Evolutionary conservation across 73 alveolate species (phyloP), one percentile per base, ranked within the genome.

Genomic region (Breviolum minutum): DNA sequence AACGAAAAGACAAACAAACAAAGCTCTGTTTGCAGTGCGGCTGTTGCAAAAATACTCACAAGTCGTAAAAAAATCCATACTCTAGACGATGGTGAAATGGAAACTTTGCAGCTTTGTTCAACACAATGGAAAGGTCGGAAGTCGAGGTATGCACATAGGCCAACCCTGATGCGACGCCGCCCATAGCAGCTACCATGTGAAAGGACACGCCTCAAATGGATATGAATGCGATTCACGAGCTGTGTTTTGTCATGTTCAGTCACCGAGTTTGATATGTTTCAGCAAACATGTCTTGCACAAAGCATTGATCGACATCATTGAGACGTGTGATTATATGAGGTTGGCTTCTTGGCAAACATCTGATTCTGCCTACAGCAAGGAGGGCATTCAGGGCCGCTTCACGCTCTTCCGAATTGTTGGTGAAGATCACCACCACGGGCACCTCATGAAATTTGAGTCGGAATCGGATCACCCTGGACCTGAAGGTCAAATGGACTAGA

Each of bases 381-480:
- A 80, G 88, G 17, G 88, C 88, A 40, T 80, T 27, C 63, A 80
- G 54, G 19, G 88, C 30, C 1, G 26, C 68, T 80, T 80, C 88
- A 14, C 88, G 88, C 54, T 80, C 32, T 19, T 80, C 70, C 8
- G 69, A 11, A 29, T 40, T 80, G 88, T 80, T 80, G 88, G 88
- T 80, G 22, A 83, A 54, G 26, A 83, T 83, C 63, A 71, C 96
- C 20, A 62, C 87, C 73, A 90, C 96, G 8, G 87, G 96, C n/a
- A 14, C 66, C 93, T 84, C 77, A 19, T 54, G 2, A 9, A 74
- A 27, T 22, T 27, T 16, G 48, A n/a, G 54, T 74, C 85, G 48
- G 48, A n/a, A 14, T 74, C 60, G 24, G 24, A 68, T 17, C 17
- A 68, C 24, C 24, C n/a, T 22, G 77, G 24, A 17, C 77, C 24